A percentile compares a stretch with the other conserved stretches of the same genome.
phyloP scores from a whole-genome alignment of 176 grass and related monocot genomes.

The Microstegium vimineum region DNA sequence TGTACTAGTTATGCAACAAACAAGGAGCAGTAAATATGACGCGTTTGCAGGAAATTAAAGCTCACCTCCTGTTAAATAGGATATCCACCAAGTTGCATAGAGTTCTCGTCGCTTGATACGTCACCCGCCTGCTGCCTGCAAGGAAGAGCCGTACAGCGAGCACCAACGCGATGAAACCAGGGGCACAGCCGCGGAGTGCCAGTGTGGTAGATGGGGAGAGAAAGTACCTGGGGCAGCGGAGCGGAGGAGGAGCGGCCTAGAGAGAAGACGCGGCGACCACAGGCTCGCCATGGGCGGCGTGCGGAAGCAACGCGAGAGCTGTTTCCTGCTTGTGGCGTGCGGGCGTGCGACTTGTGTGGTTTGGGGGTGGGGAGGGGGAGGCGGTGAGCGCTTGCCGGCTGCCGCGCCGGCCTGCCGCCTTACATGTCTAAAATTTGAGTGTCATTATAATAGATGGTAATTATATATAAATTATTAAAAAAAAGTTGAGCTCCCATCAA shows the following conservation, averaged over 20 bases:
- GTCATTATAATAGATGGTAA: too few relatives aligned
- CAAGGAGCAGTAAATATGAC: background rate
- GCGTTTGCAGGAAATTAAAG: background rate
- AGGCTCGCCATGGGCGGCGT: slow-evolving; percentile 48
- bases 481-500: too few relatives aligned
- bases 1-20: background rate
- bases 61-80: slow-evolving; percentile 78
- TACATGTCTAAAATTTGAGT: too few relatives aligned
- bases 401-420: too few relatives aligned
- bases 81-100: slow-evolving; percentile 77
- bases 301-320: background rate
- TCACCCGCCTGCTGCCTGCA: slow-evolving; percentile 39
- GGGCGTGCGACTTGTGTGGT: background rate
- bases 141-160: slow-evolving; percentile 12
- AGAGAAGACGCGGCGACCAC: slow-evolving; percentile 61
- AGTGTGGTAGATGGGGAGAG: background rate
- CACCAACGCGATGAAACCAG: background rate
- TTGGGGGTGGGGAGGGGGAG: background rate
- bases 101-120: slow-evolving; percentile 56
- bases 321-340: background rate
- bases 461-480: too few relatives aligned
- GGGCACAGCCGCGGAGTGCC: background rate
- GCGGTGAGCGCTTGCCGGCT: too few relatives aligned
- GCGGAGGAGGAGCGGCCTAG: slow-evolving; percentile 36
- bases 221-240: background rate